These are phyloP conservation scores for Colletotrichum godetiae DNA, from an alignment of 2,329 filamentous ascomycete species.

Conservation along the genomic window DNA sequence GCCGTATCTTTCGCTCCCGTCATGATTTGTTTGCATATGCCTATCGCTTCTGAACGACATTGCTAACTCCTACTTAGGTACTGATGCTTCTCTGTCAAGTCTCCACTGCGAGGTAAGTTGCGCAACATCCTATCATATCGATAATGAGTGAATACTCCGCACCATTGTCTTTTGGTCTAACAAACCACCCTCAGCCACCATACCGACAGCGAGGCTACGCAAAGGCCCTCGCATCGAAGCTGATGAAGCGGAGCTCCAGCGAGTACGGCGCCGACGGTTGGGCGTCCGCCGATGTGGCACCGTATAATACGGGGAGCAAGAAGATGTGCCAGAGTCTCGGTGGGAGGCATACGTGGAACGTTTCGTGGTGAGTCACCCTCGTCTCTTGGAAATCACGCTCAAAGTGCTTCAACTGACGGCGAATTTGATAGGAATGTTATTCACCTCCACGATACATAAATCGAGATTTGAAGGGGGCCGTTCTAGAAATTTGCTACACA, in stretches of 20 bases:
- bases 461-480: not conserved
- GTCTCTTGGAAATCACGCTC: too few species aligned
- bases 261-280: constrained; percentile 61
- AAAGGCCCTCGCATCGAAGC: constrained; percentile 67
- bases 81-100: constrained; percentile 70
- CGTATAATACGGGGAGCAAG: constrained; percentile 69
- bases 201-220: constrained; percentile 73
- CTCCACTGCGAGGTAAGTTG: constrained; percentile 66
- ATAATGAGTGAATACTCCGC: not conserved
- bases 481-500: not conserved
- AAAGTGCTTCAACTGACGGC: not conserved
- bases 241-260: constrained; percentile 63
- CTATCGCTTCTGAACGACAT: not conserved
- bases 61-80: constrained; percentile 49
- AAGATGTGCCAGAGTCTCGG: constrained; percentile 72
- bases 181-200: constrained; percentile 48
- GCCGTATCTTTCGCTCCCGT: too few species aligned
- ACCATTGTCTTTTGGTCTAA: not conserved
- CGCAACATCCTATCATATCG: not conserved
- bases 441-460: not conserved
- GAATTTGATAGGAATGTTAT: not conserved
- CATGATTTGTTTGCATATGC: not conserved
- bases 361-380: constrained; percentile 66
- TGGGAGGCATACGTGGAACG: constrained; percentile 64
- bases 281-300: constrained; percentile 72